Evolutionary conservation across 352 stramenopile genomes (phyloP), one percentile per base, ranked within the genome.

Genomic region (Thalassiosira livingstoniorum): DNA sequence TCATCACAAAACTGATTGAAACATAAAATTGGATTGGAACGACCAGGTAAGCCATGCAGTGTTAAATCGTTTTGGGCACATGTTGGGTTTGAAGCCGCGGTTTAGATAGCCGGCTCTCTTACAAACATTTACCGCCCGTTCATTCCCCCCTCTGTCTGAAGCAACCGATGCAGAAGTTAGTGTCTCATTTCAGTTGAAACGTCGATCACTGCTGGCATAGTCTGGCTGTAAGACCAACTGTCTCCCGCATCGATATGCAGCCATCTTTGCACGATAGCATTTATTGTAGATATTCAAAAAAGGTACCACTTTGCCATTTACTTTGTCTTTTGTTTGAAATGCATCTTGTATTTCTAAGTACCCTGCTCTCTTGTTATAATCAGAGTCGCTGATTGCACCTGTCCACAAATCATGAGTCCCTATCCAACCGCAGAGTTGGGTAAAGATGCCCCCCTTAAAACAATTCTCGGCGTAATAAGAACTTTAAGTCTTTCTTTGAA

Each of bases 21-120:
- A 85, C 75, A 87, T 84, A 42, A 87, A 87, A 32, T 87, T 87
- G 11, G 68, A 21, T 51, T 82, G 63, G 62, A 78, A 85, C 43
- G 53, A 45, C 68, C 68, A 85, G n/a, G 80, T 78, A 15, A 37
- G 45, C 80, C 80, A 87, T 0, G 51, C 75, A 72, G 75, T 57
- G 25, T 81, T 57, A 7, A 86, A 45, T 29, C 35, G 37, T 43
- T 68, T 60, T 42, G 71, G 32, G 53, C 32, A 39, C 47, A 68
- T 71, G 34, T 61, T 57, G 42, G 25, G 37, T 32, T 35, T 64
- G 31, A 82, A 87, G 27, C 62, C 75, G 15, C 29, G 45, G 31
- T 54, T 78, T 54, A 85, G 35, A 37, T 70, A 75, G 4, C 54
- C 39, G 39, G 39, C 11, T 71, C 66, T 70, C 34, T 86, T 86